These are phyloP conservation scores for Tuber brumale DNA, from an alignment of 495 filamentous ascomycete species.

Conservation along the genomic window DNA sequence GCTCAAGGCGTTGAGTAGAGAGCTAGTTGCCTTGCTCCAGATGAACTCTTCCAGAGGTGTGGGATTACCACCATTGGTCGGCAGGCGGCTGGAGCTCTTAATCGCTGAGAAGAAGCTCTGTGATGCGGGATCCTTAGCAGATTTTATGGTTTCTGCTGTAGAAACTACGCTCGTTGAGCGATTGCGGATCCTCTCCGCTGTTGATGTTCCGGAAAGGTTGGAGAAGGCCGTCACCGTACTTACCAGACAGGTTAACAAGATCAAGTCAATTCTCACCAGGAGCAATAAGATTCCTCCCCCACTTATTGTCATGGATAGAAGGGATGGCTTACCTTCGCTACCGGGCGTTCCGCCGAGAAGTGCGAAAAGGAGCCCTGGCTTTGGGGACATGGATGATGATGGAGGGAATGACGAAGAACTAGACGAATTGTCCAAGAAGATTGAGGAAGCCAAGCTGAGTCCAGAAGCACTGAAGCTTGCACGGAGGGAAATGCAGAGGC, in stretches of 20 bases:
- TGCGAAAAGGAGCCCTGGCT: constrained; percentile 44
- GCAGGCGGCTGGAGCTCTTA: constrained; percentile 74
- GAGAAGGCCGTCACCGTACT: constrained; percentile 73
- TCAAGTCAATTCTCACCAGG: constrained; percentile 59
- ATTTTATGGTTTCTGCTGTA: constrained; percentile 90
- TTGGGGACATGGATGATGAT: constrained; percentile 56
- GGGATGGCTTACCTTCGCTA: constrained; percentile 26
- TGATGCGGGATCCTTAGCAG: constrained; percentile 82
- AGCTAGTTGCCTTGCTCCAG: constrained; percentile 71
- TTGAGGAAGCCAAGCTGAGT: constrained; percentile 71
- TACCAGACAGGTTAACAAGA: constrained; percentile 65
- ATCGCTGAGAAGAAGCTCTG: constrained; percentile 67
- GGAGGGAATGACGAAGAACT: constrained; percentile 75
- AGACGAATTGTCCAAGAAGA: constrained; percentile 82
- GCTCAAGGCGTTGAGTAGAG: constrained; percentile 72
- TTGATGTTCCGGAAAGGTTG: constrained; percentile 70
- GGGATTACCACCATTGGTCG: constrained; percentile 71
- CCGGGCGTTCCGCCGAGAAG: constrained; percentile 42
- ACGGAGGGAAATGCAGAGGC: constrained; percentile 75
- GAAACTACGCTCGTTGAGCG: constrained; percentile 82
- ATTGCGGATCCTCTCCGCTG: constrained; percentile 68
- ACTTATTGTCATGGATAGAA: constrained; percentile 35
- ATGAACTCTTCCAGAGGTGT: constrained; percentile 59
- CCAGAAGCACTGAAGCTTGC: constrained; percentile 66
- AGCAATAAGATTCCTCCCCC: constrained; percentile 37